phyloP scores from a whole-genome alignment of 192 early-diverging fungal genomes.

The Umbelopsis sp. region DNA sequence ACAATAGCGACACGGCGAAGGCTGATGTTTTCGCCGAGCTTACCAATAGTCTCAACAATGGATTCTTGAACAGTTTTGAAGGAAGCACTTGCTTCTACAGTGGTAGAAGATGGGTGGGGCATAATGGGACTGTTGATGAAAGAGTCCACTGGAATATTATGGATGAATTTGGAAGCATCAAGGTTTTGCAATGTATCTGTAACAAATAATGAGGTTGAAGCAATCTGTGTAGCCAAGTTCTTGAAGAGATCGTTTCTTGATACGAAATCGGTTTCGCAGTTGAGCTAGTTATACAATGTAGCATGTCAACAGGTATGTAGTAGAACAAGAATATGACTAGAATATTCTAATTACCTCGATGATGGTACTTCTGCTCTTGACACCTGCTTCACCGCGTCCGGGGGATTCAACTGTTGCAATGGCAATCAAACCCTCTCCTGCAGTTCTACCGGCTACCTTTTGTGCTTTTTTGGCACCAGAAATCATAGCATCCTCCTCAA shows the following conservation, averaged over 20 bases:
- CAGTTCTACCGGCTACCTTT: slow-evolving; percentile 78
- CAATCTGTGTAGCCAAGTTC: slow-evolving; percentile 65
- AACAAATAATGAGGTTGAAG: slow-evolving; percentile 54
- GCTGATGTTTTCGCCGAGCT: slow-evolving; percentile 88
- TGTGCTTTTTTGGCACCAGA: slow-evolving; percentile 78
- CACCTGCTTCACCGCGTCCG: slow-evolving; percentile 39
- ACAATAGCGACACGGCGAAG: slow-evolving; percentile 70
- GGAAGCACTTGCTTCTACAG: slow-evolving; percentile 7
- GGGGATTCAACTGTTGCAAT: slow-evolving; percentile 57
- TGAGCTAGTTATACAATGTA: slow-evolving; percentile 58
- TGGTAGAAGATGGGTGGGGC: slow-evolving; percentile 44
- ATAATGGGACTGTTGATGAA: slow-evolving; percentile 55
- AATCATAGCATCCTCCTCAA: slow-evolving; percentile 70
- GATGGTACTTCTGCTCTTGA: slow-evolving; percentile 57
- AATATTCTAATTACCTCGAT: slow-evolving; percentile 57
- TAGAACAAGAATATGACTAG: background rate
- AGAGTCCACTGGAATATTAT: slow-evolving; percentile 39
- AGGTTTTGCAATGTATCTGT: slow-evolving; percentile 21
- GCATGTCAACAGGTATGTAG: background rate
- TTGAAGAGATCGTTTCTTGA: slow-evolving; percentile 81
- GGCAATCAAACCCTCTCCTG: slow-evolving; percentile 79
- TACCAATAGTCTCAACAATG: slow-evolving; percentile 78
- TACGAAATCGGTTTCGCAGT: slow-evolving; percentile 98
- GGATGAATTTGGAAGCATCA: slow-evolving; percentile 29
- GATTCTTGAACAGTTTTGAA: slow-evolving; percentile 59